Percentiles rank a stretch among this genome's conserved stretches.
Evolutionary conservation across 257 asterid species (phyloP).

Genomic region (Solanum medicagineum): DNA sequence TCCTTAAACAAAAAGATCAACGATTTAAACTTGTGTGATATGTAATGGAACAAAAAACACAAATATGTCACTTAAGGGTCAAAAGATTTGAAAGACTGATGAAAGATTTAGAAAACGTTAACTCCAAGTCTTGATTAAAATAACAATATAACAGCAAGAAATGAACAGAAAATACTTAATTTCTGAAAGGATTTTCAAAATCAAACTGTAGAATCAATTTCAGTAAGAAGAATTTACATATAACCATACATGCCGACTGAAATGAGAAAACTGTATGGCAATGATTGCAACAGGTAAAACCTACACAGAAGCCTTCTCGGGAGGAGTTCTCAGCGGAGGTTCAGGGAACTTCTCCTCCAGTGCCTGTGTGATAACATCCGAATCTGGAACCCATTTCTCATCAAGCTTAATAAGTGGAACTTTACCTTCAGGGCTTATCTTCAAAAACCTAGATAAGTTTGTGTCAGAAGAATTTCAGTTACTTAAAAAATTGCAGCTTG

Average conservation of each 20-base stretch:
- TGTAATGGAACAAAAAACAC: background rate
- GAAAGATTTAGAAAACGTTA: background rate
- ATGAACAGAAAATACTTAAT: background rate
- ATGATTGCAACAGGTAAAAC: slow-evolving; percentile 8
- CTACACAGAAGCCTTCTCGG: slow-evolving; percentile 77
- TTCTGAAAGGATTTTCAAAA: background rate
- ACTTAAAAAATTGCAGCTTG: background rate
- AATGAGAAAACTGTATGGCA: background rate
- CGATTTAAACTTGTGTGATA: background rate
- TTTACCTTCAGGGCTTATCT: slow-evolving; percentile 77
- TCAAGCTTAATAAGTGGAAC: slow-evolving; percentile 84
- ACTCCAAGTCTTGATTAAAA: background rate
- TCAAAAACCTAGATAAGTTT: slow-evolving; percentile 44
- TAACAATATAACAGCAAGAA: background rate
- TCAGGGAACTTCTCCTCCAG: slow-evolving; percentile 84
- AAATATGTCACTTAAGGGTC: background rate
- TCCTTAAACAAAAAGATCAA: background rate
- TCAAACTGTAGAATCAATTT: background rate
- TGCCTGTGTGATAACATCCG: slow-evolving; percentile 80
- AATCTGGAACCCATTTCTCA: slow-evolving; percentile 87
- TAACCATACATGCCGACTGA: background rate
- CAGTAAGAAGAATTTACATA: background rate
- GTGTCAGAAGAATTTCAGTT: background rate
- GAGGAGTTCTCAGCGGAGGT: slow-evolving; percentile 71
- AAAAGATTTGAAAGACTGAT: background rate